Evolutionary conservation across 345 rosid genomes (phyloP), one percentile per base, ranked within the genome.

Genomic region (Leavenworthia alabamica): DNA sequence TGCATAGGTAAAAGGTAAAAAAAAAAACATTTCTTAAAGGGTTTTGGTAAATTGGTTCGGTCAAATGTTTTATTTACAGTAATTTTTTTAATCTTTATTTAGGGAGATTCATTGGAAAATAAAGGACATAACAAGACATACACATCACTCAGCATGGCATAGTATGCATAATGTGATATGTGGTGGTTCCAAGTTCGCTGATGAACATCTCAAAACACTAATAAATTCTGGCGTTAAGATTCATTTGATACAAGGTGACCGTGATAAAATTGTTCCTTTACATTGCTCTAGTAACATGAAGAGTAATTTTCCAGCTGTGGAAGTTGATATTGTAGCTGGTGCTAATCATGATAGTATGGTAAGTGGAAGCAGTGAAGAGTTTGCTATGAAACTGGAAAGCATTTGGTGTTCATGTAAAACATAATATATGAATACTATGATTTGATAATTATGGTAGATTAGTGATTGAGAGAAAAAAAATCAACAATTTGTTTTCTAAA

Each of bases 81-180:
- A 8, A 61, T 16, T 3, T 1, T 37, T 49, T 63, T 43, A 3
- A 15, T 40, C 10, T 49, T 49, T 58, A 63, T 16, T 46, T 66
- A 90, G 89, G 79, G 86, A 83, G 33, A 58, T 88, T 19, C 80
- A 49, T 65, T 86, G 84, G 73, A 60, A 61, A 71, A 19, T 52
- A 1, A 45, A 55, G 22, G 88, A 84, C 74, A 41, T 84, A 66
- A 77, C 92, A 1, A 83, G 77, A 67, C 96, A 86, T 76, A 84
- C 98, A 15, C 98, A 91, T 76, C 95, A 75, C 75, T 88, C 98
- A 0, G 95, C 92, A 51, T 91, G 92, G 95, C 90, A 86, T 52
- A 75, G 80, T 29, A 86, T 88, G 96, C 96, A 88, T 56, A 91
- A 86, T 65, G 90, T 86, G 46, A 71, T 88, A 52, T 91, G 94